A percentile compares a stretch with the other conserved stretches of the same genome.
Conservation (phyloP, 352 stramenopile species). For the Aphanomyces cochlioides region DNA sequence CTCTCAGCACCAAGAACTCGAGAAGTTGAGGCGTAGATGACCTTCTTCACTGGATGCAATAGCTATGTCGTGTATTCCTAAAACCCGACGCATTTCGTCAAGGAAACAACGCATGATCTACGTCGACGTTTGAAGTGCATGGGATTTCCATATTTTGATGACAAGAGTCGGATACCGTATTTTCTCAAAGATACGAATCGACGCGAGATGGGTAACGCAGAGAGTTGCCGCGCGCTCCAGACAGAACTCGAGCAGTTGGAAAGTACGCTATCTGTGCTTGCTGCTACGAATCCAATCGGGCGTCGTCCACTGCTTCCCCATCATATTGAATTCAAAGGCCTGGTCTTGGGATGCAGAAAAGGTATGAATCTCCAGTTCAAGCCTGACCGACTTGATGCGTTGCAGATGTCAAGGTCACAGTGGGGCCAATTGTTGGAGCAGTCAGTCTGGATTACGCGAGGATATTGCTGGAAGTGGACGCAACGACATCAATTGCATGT, state of each 20-base stretch:
- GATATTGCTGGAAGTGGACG: constrained; percentile 64
- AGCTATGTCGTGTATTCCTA: no score
- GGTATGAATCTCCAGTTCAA: constrained; percentile 33
- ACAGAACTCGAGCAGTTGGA: constrained; percentile 21
- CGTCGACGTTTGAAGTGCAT: not conserved
- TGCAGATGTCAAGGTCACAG: constrained; percentile 48
- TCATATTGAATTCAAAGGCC: constrained; percentile 35
- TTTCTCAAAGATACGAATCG: not conserved
- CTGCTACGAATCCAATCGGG: constrained; percentile 23
- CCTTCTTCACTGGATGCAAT: no score
- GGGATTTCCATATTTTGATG: not conserved
- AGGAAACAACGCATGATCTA: no score
- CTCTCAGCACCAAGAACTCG: no score
- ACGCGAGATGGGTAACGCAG: constrained; percentile 18
- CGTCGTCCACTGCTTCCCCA: constrained; percentile 36
- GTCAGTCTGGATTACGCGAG: constrained; percentile 48
- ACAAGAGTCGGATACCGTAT: not conserved
- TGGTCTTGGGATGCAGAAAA: constrained; percentile 28
- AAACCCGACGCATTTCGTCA: no score
- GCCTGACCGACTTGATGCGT: not conserved
- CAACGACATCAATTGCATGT: constrained; percentile 40
- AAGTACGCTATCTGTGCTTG: constrained; percentile 17
- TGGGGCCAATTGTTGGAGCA: constrained; percentile 66
- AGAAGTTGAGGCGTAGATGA: no score
- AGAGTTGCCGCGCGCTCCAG: constrained; percentile 12